Evolutionary conservation across 192 early-diverging fungal species (phyloP).

Genomic region (Chytriomyces confervae): DNA sequence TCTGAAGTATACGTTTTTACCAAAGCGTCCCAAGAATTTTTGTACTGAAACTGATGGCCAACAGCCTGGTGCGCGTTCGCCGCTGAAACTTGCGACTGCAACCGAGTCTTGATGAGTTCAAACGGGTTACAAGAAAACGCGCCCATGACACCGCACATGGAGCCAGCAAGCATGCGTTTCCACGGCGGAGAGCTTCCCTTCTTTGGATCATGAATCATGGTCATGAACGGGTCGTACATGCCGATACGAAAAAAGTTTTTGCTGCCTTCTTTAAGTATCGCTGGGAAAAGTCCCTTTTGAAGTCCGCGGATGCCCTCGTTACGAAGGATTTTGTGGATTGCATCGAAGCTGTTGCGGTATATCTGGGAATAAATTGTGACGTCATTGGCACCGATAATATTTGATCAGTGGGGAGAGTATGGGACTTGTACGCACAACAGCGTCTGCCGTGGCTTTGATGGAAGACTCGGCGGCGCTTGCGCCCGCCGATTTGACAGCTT

Average conservation of each 20-base stretch:
- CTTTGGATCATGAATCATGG: conserved; percentile 62
- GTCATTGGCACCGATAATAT: not conserved
- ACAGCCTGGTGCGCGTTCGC: conserved; percentile 62
- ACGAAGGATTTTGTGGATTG: conserved; percentile 67
- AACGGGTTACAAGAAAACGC: conserved; percentile 78
- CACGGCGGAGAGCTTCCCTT: conserved; percentile 65
- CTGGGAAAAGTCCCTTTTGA: conserved; percentile 75
- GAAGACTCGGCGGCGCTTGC: conserved; percentile 2
- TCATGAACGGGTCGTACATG: conserved; percentile 76
- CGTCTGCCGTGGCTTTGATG: conserved; percentile 21
- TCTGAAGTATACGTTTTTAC: conserved; percentile 57
- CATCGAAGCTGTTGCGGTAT: conserved; percentile 72
- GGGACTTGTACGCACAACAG: conserved; percentile 6
- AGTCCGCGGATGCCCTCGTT: conserved; percentile 72
- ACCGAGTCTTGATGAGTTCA: conserved; percentile 75
- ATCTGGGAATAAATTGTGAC: conserved; percentile 38
- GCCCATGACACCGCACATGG: conserved; percentile 76
- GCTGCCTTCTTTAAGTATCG: conserved; percentile 71
- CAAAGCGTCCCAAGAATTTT: conserved; percentile 63
- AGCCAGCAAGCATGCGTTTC: conserved; percentile 78
- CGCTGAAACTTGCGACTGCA: conserved; percentile 58
- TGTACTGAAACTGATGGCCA: conserved; percentile 69
- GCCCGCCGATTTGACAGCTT: conserved; percentile 16
- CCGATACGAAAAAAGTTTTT: conserved; percentile 80
- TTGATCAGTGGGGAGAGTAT: conserved; percentile 14